Evolutionary conservation across 495 filamentous ascomycete species (phyloP).

Genomic region (Penicillium coffeae): DNA sequence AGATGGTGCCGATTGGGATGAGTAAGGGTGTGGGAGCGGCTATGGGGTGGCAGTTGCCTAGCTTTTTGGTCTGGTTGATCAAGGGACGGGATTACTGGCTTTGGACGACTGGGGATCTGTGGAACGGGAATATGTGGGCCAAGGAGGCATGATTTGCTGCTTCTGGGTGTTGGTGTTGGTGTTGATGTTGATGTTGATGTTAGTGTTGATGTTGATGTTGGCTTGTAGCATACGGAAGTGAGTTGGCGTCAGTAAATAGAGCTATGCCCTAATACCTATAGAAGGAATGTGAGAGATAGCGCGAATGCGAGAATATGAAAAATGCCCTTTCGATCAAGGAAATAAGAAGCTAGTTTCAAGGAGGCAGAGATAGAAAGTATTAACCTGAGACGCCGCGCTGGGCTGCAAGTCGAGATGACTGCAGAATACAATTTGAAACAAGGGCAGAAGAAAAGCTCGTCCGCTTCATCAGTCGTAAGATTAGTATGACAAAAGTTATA

Average conservation of each 20-base stretch:
- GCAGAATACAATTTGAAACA: constrained; percentile 12
- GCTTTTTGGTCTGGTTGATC: constrained; percentile 53
- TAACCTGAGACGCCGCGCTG: constrained; percentile 13
- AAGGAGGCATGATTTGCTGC: constrained; percentile 32
- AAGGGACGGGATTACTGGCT: constrained; percentile 62
- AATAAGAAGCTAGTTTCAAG: too few relatives aligned
- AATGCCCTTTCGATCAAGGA: not conserved
- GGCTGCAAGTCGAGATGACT: not conserved
- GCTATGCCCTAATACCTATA: constrained; percentile 14
- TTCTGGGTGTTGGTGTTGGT: not conserved
- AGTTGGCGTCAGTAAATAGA: too few relatives aligned
- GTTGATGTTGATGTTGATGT: not conserved
- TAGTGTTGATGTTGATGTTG: not conserved
- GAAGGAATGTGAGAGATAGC: too few relatives aligned
- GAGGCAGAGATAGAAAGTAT: too few relatives aligned
- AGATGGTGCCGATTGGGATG: constrained; percentile 53
- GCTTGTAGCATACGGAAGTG: too few relatives aligned
- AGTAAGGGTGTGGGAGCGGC: constrained; percentile 53
- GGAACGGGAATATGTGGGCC: constrained; percentile 52
- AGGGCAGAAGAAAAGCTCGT: not conserved
- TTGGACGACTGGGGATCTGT: constrained; percentile 42
- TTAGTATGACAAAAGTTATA: constrained; percentile 7
- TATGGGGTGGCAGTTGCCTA: constrained; percentile 50
- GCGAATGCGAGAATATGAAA: not conserved
- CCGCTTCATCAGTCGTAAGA: constrained; percentile 7